Evolutionary conservation across 129 eudicot genomes (phyloP).

Genomic region (Artemisia argyi): DNA sequence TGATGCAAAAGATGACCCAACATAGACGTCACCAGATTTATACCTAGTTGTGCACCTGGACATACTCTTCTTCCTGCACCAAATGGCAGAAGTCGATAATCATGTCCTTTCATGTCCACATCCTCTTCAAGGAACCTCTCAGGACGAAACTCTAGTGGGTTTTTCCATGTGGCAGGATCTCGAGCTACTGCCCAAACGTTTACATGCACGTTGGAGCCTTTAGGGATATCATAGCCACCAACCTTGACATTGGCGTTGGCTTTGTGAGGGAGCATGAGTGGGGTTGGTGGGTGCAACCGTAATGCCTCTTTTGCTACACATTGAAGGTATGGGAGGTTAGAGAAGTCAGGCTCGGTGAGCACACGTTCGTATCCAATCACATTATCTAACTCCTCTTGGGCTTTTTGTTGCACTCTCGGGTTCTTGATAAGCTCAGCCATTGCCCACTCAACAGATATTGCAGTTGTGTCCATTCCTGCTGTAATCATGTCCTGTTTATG

Average conservation of each 20-base stretch:
- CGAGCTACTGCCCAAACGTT: slow-evolving; percentile 86
- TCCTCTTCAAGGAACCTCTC: slow-evolving; percentile 74
- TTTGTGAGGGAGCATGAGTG: slow-evolving; percentile 77
- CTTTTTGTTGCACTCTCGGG: slow-evolving; percentile 72
- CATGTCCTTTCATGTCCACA: slow-evolving; percentile 89
- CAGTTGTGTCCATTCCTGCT: slow-evolving; percentile 78
- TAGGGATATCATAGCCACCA: slow-evolving; percentile 78
- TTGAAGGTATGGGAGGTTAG: slow-evolving; percentile 70
- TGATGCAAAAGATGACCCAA: slow-evolving; percentile 71
- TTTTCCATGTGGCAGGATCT: slow-evolving; percentile 55
- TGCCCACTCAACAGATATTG: slow-evolving; percentile 78
- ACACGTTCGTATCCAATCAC: slow-evolving; percentile 60
- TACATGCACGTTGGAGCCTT: slow-evolving; percentile 63
- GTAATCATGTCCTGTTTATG: slow-evolving; percentile 78
- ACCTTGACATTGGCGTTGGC: slow-evolving; percentile 59
- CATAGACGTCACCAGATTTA: slow-evolving; percentile 65
- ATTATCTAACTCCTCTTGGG: slow-evolving; percentile 67
- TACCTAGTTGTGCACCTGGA: slow-evolving; percentile 69
- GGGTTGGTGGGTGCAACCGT: slow-evolving; percentile 82
- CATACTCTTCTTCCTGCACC: slow-evolving; percentile 82
- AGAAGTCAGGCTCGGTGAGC: slow-evolving; percentile 59
- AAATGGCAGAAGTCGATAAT: slow-evolving; percentile 64
- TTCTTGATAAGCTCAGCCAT: slow-evolving; percentile 81
- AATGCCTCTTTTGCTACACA: slow-evolving; percentile 66
- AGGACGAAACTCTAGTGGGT: slow-evolving; percentile 57